Base-by-base conservation (phyloP, 768 basidiomycete genomes). In the Suillus luteus region DNA sequence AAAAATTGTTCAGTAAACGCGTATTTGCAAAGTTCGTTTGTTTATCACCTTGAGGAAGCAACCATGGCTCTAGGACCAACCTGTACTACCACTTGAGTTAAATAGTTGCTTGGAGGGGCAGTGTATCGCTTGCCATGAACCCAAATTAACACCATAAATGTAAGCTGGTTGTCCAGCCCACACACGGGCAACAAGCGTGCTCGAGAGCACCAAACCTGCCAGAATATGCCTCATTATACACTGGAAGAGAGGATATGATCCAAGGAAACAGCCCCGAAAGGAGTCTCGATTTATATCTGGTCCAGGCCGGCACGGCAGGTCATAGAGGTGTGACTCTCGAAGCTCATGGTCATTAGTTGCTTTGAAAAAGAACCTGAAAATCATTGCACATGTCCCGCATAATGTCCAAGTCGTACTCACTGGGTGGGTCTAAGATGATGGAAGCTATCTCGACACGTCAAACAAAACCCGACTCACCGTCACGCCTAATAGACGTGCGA, bases 91-190 rank as follows among this genome's bases (percentile, higher is more conserved):
- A 24, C 55, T 48, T 27, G 57, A 44, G 66, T 64, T 57, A 48
- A 65, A 38, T 46, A 40, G 14, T 17, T 37, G 14, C 22, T 33
- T 24, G 8, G 15, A 10, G 59, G 14, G 24, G n/a, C 7, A n/a
- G 10, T 5, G 9, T 2, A 37, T 55, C 35, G 58, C 79, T 22
- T 65, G 84, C 86, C 87, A 89, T 62, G 85, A 85, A 12, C 89
- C 87, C 37, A 91, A 70, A 70, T 91, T 91, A 3, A 91, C 88
- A 52, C 90, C 89, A 69, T 89, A 86, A 19, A 89, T 86, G 66
- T 88, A 87, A 24, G 67, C 69, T 1, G 49, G 61, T 27, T 33
- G 72, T 35, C 67, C 66, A 43, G 41, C 17, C 41, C 41, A 43
- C 17, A 17, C 41, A 6, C 17, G 17, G 7, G 41, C 17, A 17